Conservation (phyloP, 768 basidiomycete genomes). For the Termitomyces sp. region DNA sequence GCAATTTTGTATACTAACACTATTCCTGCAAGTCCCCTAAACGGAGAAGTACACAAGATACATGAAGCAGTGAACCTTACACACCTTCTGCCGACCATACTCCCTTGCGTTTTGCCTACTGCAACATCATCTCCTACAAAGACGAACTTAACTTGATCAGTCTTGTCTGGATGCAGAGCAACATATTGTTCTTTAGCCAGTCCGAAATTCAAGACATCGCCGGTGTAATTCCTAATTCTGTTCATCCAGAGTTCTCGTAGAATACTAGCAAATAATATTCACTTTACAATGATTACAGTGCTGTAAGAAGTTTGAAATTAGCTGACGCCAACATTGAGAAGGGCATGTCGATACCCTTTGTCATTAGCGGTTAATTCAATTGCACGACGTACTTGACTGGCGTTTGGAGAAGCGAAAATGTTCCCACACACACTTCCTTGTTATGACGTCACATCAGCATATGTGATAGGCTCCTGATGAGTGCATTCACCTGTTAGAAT, state of each 20-base stretch:
- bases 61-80: slow-evolving; percentile 2
- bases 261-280: slow-evolving; percentile 4
- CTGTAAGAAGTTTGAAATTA: slow-evolving; percentile 27
- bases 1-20: slow-evolving; percentile 88
- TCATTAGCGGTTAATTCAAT: slow-evolving; percentile 73
- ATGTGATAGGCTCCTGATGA: neutral
- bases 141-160: slow-evolving; percentile 66
- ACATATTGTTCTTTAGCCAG: slow-evolving; percentile 83
- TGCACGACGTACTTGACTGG: slow-evolving; percentile 75
- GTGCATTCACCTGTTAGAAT: slow-evolving; percentile 57
- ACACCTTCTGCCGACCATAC: slow-evolving; percentile 78
- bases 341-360: slow-evolving; percentile 46
- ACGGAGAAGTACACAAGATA: neutral
- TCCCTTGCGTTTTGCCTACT: slow-evolving; percentile 75
- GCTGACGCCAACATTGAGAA: neutral
- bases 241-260: neutral
- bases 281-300: slow-evolving; percentile 84
- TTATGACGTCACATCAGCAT: neutral
- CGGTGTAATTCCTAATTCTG: slow-evolving; percentile 70
- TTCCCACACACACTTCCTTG: slow-evolving; percentile 78
- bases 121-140: slow-evolving; percentile 90
- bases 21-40: slow-evolving; percentile 76
- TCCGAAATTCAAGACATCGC: slow-evolving; percentile 89
- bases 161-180: slow-evolving; percentile 60
- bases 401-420: slow-evolving; percentile 87